Conservation (phyloP, 2,329 filamentous ascomycete species). For the Magnaporthales sp. region DNA sequence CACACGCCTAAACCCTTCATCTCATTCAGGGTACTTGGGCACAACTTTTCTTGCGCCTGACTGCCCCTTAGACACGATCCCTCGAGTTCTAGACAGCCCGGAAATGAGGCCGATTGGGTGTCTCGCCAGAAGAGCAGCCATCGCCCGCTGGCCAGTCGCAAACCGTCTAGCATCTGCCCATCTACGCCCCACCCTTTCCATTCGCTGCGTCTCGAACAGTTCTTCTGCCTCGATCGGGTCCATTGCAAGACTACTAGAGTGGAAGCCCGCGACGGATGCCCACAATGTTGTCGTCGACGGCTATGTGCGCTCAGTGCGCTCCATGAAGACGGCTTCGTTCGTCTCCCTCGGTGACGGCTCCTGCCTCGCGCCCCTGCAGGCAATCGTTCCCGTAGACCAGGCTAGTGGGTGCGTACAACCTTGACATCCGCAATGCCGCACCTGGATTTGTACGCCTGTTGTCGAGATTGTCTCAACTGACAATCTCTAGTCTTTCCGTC, state of each 20-base stretch:
- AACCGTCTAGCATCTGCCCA: not conserved
- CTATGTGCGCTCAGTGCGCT: conserved; percentile 74
- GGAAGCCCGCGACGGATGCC: conserved; percentile 33
- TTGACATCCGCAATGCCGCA: conserved; percentile 4
- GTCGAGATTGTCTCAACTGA: conserved; percentile 9
- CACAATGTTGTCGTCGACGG: conserved; percentile 59
- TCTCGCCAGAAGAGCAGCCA: not conserved
- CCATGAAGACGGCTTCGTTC: conserved; percentile 79
- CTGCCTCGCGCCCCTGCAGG: conserved; percentile 69
- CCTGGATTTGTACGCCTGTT: conserved; percentile 1
- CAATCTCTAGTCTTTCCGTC: conserved; percentile 57
- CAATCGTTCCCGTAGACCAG: conserved; percentile 63
- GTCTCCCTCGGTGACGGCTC: conserved; percentile 83
- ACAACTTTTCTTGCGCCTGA: not conserved
- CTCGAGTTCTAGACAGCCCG: not conserved
- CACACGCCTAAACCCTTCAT: not conserved
- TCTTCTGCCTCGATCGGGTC: conserved; percentile 26
- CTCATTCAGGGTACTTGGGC: not conserved
- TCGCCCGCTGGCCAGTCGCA: conserved; percentile 1
- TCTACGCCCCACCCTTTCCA: not conserved
- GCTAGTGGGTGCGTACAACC: conserved; percentile 56
- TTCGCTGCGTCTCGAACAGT: not conserved
- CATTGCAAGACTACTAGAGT: conserved; percentile 48
- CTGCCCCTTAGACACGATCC: not conserved
- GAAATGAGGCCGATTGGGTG: conserved; percentile 5